phyloP scores from a whole-genome alignment of 1,284 basidiomycete species.

The Sanguinoderma infundibulare region DNA sequence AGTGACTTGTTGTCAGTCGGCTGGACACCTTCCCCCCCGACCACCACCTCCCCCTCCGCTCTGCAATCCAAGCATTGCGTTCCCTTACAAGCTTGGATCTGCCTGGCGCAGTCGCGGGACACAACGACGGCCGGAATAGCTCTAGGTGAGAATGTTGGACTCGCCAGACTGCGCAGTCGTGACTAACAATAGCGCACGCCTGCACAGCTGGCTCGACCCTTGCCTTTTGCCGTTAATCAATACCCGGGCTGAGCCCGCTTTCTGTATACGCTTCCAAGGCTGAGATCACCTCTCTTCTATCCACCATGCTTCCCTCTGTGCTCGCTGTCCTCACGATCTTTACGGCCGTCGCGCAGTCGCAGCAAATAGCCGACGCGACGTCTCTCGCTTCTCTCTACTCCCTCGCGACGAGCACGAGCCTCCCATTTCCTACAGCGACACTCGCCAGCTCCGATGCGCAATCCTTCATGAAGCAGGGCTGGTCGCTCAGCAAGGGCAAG shows the following conservation, averaged over 20 bases:
- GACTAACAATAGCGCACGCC: background rate
- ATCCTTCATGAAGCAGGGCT: slow-evolving; percentile 56
- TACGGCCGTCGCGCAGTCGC: slow-evolving; percentile 16
- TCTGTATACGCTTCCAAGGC: background rate
- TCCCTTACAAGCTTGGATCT: background rate
- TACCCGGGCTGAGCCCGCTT: slow-evolving; percentile 13
- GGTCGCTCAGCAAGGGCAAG: slow-evolving; percentile 63
- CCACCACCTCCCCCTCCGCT: background rate
- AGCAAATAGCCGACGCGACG: slow-evolving; percentile 34
- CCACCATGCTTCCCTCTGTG: slow-evolving; percentile 17
- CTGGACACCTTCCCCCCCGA: too few relatives aligned
- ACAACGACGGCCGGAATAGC: background rate
- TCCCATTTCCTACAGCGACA: slow-evolving; percentile 73
- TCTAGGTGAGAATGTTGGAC: background rate
- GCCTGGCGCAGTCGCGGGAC: background rate
- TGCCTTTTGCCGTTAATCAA: background rate
- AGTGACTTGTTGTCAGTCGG: too few relatives aligned
- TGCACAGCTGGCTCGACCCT: background rate
- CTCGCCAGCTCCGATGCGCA: slow-evolving; percentile 53
- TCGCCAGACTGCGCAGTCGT: background rate
- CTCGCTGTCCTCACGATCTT: slow-evolving; percentile 22
- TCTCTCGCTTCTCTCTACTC: slow-evolving; percentile 56
- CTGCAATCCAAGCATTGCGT: background rate
- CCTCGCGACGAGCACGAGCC: slow-evolving; percentile 61
- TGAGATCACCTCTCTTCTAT: background rate